Evolutionary conservation across 805 yeast species (phyloP).

Genomic region (Wickerhamomyces bisporus): DNA sequence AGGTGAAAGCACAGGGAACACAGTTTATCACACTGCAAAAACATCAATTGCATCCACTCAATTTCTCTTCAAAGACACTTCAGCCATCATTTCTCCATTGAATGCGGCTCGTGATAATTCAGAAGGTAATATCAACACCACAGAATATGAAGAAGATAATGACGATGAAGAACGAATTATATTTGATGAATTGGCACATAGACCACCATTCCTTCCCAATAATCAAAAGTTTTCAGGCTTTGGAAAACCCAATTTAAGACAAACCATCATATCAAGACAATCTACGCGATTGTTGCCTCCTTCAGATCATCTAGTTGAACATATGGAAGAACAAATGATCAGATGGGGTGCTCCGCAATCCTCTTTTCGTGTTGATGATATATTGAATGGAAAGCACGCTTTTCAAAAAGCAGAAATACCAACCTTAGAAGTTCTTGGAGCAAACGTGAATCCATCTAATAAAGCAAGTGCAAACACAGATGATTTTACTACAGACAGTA

Average conservation of each 20-base stretch:
- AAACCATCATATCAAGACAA: slow-evolving; percentile 25
- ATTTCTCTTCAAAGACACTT: no score
- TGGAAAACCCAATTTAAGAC: slow-evolving; percentile 21
- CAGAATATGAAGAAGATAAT: slow-evolving; percentile 1
- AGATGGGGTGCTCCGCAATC: slow-evolving; percentile 31
- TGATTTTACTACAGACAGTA: slow-evolving; percentile 6
- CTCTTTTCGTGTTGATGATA: slow-evolving; percentile 22
- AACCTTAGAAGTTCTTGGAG: slow-evolving; percentile 3
- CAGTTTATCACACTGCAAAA: no score
- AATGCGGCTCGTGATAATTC: no score
- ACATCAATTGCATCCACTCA: no score
- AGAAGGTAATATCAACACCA: no score
- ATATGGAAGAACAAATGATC: slow-evolving; percentile 32
- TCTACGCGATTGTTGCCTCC: slow-evolving; percentile 25
- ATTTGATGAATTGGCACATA: slow-evolving; percentile 12
- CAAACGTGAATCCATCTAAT: not conserved
- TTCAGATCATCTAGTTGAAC: slow-evolving; percentile 20
- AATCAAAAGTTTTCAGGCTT: slow-evolving; percentile 8
- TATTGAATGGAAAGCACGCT: slow-evolving; percentile 30
- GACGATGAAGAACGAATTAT: not conserved
- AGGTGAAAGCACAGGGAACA: no score
- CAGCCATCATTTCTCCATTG: no score
- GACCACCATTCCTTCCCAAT: slow-evolving; percentile 17
- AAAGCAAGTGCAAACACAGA: not conserved
- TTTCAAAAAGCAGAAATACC: slow-evolving; percentile 23